Base-by-base conservation (phyloP, 805 yeast genomes). In the Wickerhamiella sergipiensis region DNA sequence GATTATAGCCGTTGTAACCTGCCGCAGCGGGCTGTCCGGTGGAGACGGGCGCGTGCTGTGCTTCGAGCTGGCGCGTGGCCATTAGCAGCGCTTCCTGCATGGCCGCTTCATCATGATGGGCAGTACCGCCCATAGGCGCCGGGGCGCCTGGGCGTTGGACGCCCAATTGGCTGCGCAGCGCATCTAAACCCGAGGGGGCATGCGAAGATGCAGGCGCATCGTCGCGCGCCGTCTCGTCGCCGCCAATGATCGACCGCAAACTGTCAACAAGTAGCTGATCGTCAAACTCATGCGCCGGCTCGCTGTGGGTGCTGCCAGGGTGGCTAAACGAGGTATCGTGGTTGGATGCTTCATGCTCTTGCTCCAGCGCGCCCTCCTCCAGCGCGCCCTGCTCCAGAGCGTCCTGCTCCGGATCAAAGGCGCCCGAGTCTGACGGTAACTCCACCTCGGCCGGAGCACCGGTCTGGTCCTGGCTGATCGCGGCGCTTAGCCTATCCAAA, bases 201-300 rank as follows among this genome's bases (percentile, higher is more conserved):
- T 17, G 36, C 13, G 46, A 6, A 15, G 5, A 42, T 42, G 29
- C 39, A 39, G 29, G 23, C 45, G 45, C 42, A 31, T 13, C 26
- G 24, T 12, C 24, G 7, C 39, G 49, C 24, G 33, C 45, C 39
- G 36, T 13, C 29, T 36, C 48, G 17, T 50, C 49, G n/a, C 52
- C 51, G 29, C 47, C 44, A 38, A 52, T 50, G 23, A 52, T 50
- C 15, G 51, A 42, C 9, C 48, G 21, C 23, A 52, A 31, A n/a
- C 50, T 47, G 33, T 52, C 55, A 6, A 52, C 29, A 12, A 52
- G 51, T 29, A 52, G 51, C 50, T 52, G 55, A 33, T 50, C 53
- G 26, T 52, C 55, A 10, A 47, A 49, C 6, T 48, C 55, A 12
- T 29, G 33, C 4, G 33, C 9, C 33, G 33, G 33, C 33, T 29